Conservation (phyloP, 164 flowering plant genomes). For the Tetrastigma voinierianum region DNA sequence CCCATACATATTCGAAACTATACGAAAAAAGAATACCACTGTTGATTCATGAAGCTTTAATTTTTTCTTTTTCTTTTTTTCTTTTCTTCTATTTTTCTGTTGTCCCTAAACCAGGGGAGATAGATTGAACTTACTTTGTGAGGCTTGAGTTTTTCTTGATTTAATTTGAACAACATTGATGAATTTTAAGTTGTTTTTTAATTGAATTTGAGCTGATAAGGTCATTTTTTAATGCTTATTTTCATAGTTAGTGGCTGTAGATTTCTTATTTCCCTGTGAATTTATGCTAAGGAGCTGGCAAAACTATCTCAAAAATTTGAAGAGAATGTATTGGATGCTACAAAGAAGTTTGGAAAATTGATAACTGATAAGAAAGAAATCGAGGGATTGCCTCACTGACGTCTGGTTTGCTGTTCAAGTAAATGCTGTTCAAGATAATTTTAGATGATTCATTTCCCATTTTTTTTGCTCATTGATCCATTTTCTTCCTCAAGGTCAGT, state of each 20-base stretch:
- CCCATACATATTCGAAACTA: too few relatives aligned
- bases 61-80: too few relatives aligned
- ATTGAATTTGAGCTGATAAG: not conserved
- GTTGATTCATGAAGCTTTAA: too few relatives aligned
- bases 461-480: not conserved
- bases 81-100: too few relatives aligned
- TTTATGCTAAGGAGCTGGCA: constrained; percentile 70
- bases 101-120: too few relatives aligned
- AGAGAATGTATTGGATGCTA: constrained; percentile 92
- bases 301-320: constrained; percentile 75
- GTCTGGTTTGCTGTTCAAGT: constrained; percentile 87
- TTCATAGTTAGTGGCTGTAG: not conserved
- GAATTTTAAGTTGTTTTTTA: too few relatives aligned
- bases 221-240: not conserved
- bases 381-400: constrained; percentile 92
- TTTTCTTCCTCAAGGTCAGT: constrained; percentile 3
- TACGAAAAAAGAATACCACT: too few relatives aligned
- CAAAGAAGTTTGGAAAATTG: constrained; percentile 89
- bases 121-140: too few relatives aligned
- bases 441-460: not conserved
- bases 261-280: not conserved
- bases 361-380: constrained; percentile 80
- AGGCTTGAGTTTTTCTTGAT: too few relatives aligned
- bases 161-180: too few relatives aligned
- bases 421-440: constrained; percentile 86